Evolutionary conservation across 73 alveolate genomes (phyloP), one percentile per base, ranked within the genome.

Genomic region (Paramecium pentaurelia): DNA sequence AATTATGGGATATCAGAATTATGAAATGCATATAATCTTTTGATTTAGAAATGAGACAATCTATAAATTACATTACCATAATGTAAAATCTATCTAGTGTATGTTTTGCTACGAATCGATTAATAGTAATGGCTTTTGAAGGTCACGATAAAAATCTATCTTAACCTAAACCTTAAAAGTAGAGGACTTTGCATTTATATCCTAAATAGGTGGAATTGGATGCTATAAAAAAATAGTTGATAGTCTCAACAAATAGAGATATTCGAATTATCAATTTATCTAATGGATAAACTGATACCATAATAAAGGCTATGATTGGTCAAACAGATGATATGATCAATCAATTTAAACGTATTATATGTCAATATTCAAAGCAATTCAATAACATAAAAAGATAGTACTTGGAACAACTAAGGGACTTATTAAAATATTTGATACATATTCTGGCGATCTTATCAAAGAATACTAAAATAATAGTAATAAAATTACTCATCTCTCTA

Each of bases 1-100:
- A 89, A 89, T 71, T 89, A 47, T 89, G 94, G 94, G 94, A 89
- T 71, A 89, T 89, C 20, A 89, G 94, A 47, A 45, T 83, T 14
- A 49, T 89, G 84, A 89, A 89, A 51, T 89, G 94, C 44, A 89
- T 71, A 14, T 32, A 89, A 89, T 45, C 94, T 6, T 77, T 89
- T 45, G 94, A 89, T 71, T 89, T 77, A 38, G 94, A 83, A 40
- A 22, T 71, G 85, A 64, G 92, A 44, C 27, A 77, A 89, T 60
- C 88, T 4, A 89, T 89, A 12, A 36, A 64, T 20, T 47, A 68
- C 58, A 71, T 70, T 4, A 71, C 75, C 0, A 71, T 71, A 12
- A 25, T 89, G 34, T 28, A 70, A 9, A 59, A 77, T 42, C 54
- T 71, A 42, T 58, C 68, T 1, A 71, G 59, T 36, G 92, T 89